These are phyloP conservation scores for Aurantiochytrium sp. DNA, from an alignment of 108 stramenopile species.

Conservation along the genomic window DNA sequence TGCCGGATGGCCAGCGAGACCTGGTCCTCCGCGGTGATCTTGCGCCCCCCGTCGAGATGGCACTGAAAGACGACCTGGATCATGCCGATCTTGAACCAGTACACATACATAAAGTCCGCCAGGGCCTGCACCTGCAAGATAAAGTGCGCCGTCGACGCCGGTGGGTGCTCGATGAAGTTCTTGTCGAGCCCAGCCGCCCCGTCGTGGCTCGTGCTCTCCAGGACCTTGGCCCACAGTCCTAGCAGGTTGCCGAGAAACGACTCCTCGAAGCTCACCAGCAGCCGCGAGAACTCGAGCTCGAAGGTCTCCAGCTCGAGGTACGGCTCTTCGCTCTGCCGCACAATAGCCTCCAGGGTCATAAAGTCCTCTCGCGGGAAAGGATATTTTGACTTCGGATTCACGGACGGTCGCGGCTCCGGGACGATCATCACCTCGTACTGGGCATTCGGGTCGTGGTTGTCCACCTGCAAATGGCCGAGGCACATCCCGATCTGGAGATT, in stretches of 20 bases:
- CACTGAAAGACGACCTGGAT: background rate
- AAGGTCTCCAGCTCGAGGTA: slow-evolving; percentile 12
- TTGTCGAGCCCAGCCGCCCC: background rate
- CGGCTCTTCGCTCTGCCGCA: background rate
- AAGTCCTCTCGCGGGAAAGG: background rate
- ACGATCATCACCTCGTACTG: background rate
- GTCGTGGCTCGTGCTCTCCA: background rate
- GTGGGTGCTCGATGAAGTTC: background rate
- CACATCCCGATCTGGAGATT: background rate
- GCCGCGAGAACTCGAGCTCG: background rate
- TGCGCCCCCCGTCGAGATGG: background rate
- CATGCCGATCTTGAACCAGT: background rate
- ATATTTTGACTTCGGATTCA: background rate
- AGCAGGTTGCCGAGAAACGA: background rate
- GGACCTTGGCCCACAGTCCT: background rate
- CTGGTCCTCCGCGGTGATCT: background rate
- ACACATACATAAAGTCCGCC: slow-evolving; percentile 21
- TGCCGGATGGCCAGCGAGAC: background rate
- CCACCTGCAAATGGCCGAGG: background rate
- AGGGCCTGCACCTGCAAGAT: background rate
- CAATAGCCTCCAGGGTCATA: background rate
- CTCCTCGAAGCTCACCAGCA: background rate
- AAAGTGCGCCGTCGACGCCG: background rate
- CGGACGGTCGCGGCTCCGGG: background rate
- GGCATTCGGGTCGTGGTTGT: slow-evolving; percentile 8